phyloP scores from a whole-genome alignment of 176 grass and related monocot genomes.

The Tuctoria greenei region DNA sequence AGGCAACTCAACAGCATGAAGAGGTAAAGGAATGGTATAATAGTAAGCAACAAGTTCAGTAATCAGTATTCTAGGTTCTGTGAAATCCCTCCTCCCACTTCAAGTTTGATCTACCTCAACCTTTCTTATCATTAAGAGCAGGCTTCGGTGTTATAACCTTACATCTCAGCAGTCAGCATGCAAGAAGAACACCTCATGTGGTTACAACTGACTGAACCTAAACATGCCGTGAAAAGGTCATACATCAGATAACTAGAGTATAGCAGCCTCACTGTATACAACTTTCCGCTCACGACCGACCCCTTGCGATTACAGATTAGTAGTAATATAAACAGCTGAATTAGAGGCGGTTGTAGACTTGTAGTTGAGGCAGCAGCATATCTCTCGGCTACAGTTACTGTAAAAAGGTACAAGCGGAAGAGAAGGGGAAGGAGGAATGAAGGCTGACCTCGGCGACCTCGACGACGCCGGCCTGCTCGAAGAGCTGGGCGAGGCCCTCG shows the following conservation, averaged over 20 bases:
- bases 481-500: conserved; percentile 77
- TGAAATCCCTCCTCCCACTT: too few relatives aligned
- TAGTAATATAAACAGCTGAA: too few relatives aligned
- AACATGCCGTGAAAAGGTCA: neutral
- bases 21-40: neutral
- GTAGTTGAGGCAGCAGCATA: neutral
- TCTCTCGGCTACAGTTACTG: neutral
- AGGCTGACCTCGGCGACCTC: conserved; percentile 72
- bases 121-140: neutral
- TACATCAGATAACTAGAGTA: neutral
- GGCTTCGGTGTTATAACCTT: too few relatives aligned
- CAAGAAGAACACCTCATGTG: neutral
- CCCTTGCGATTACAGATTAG: neutral
- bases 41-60: neutral
- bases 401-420: neutral
- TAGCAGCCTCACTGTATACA: neutral
- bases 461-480: conserved; percentile 76
- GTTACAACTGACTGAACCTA: neutral
- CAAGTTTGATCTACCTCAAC: neutral
- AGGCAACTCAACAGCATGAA: neutral
- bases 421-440: too few relatives aligned
- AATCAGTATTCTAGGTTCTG: neutral
- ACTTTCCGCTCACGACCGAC: neutral
- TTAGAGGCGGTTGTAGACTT: neutral
- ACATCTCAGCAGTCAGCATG: too few relatives aligned